Evolutionary conservation across 2,329 filamentous ascomycete species (phyloP).

Genomic region (Cladosporium sp.): DNA sequence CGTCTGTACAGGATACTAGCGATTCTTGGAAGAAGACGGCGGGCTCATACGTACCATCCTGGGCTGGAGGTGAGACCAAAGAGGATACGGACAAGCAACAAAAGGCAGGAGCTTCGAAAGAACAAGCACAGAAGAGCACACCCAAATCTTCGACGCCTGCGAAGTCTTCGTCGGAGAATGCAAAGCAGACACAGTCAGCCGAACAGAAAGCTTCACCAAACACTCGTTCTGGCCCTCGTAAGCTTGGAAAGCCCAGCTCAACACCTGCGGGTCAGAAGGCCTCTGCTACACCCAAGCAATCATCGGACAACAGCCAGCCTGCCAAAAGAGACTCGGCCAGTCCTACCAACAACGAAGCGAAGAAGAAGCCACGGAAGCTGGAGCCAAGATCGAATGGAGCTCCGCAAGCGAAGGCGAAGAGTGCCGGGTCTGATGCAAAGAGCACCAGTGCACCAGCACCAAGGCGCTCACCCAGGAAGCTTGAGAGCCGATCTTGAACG

Average conservation of each 20-base stretch:
- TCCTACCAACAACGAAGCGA: neutral
- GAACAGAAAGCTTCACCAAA: neutral
- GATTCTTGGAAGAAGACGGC: neutral
- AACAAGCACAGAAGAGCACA: neutral
- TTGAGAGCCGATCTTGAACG: constrained; percentile 1
- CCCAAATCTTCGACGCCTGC: neutral
- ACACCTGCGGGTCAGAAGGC: neutral
- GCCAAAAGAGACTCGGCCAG: neutral
- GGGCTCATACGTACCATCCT: neutral
- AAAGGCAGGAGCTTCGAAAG: neutral
- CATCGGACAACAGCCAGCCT: neutral
- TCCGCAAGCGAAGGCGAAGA: neutral
- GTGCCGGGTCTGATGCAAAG: neutral
- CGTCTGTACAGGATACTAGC: neutral
- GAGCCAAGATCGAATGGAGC: neutral
- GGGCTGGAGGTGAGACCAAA: neutral
- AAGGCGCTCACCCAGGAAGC: constrained; percentile 7
- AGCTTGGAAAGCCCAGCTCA: constrained; percentile 14
- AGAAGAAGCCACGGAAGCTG: constrained; percentile 11
- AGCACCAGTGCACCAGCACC: neutral
- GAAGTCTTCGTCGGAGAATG: neutral
- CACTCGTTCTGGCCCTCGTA: neutral
- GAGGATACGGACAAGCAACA: constrained; percentile 2
- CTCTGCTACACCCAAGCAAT: neutral
- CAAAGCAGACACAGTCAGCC: neutral